Evolutionary conservation across 352 stramenopile species (phyloP), one percentile per base, ranked within the genome.

Genomic region (Globisporangium cederbergense): DNA sequence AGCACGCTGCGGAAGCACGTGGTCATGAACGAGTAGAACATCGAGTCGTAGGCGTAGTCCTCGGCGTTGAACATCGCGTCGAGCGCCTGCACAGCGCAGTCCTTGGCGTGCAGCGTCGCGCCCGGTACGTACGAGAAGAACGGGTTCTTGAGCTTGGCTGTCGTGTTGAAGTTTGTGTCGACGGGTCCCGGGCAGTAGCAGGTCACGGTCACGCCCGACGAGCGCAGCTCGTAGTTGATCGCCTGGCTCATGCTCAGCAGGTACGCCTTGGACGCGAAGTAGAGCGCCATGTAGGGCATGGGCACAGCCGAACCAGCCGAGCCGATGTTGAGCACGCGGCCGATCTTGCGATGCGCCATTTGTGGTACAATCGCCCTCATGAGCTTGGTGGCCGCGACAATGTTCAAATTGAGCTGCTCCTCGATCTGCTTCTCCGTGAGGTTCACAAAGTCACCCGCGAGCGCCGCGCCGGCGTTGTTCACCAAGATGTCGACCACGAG

Each of bases 311-410:
- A 78, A 0, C 75, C 74, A 8, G 93, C 69, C 25, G 85, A 92
- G 40, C 81, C 84, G 25, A 97, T 82, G 67, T 96, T 96, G 47
- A 97, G 67, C 32, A 97, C 76, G 51, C 86, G 82, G 4, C 88
- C 89, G 32, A 82, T 59, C 28, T 81, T 75, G 10, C 88, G 77
- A 61, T 76, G 64, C 2, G 83, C 68, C 89, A 97, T 96, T 54
- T 84, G 72, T 38, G 86, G 81, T 25, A 93, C 61, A 22, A 97
- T 71, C 4, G 75, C 71, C 40, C 77, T 74, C 36, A 80, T 91
- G 64, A 94, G 59, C n/a, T 77, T 74, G 7, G 88, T 71, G 58
- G 83, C 76, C 3, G 80, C 76, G 13, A 78, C 75, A 53, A 93
- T 76, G 57, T 96, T 90, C 9, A 94, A 71, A 6, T 74, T 77